Evolutionary conservation across 805 yeast genomes (phyloP), one percentile per base, ranked within the genome.

Genomic region (Grigorovia transvaalensis): DNA sequence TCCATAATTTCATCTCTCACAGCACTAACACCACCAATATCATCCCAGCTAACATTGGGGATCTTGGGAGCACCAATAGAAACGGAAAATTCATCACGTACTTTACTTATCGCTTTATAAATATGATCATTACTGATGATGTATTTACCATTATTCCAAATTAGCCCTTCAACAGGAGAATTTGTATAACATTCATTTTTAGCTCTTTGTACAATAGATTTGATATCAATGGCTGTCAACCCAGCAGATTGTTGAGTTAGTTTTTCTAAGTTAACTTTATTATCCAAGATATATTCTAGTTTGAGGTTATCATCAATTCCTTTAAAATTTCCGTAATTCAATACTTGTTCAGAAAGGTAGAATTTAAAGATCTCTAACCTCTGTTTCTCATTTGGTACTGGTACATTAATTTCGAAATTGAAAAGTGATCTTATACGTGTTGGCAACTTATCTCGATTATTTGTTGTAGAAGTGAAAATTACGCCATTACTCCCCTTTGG

Each of bases 61-160:
- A 93, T 91, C 56, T 88, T 75, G 15, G 99, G 99, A 0, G 98
- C 98, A 8, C 98, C 98, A 53, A 93, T 90, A 0, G 96, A 85
- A 57, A 88, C 96, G 59, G 96, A 85, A 67, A 85, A 90, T 64
- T 87, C 89, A 60, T 80, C 82, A 61, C 98, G 74, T 0, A 97
- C 96, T 52, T 78, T 82, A 51, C 82, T 79, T 50, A 89, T 87
- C 0, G 62, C 55, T 1, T 23, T 71, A 72, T 9, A 84, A 61
- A 9, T 65, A 51, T 2, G 91, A 88, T 3, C 84, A 82, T 56
- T 77, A 74, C 63, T 41, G 73, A 66, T 38, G 75, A 54, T 15
- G 73, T 70, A 9, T 64, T 64, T 6, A 67, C 58, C 23, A 59
- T 53, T 8, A 62, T 57, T n/a, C 49, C 51, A 46, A 0, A 52